Base-by-base conservation (phyloP, 495 filamentous ascomycete species). In the Penicillium waksmanii region DNA sequence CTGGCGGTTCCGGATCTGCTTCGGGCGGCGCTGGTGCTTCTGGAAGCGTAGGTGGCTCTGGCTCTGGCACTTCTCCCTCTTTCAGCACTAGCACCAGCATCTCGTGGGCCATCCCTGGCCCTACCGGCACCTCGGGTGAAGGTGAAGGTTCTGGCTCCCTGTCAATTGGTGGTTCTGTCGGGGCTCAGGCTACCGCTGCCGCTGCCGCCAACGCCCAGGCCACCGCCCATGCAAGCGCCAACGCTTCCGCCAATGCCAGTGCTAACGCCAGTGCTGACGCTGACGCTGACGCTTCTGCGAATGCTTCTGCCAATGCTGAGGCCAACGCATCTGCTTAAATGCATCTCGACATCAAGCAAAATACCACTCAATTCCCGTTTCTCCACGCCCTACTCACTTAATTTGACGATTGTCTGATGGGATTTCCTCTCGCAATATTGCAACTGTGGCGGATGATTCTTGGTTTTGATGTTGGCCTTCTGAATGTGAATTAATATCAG, bases 1-100 rank as follows among this genome's bases (percentile, higher is more conserved):
- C n/a, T 58, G 35, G 61, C 61, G 44, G 59, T 61, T 61, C 59
- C 59, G 54, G 54, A 61, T 61, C 59, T 61, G 59, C 47, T 57
- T 33, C 51, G 43, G 33, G 40, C 53, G 57, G 44, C 38, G n/a
- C 48, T 52, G 38, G 55, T 11, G 43, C 57, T 43, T 59, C 61
- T 59, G 56, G 55, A 12, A 42, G 47, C 40, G 15, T 49, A 54
- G 53, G 44, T 10, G 35, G 47, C 7, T 46, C 59, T 31, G 59
- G 54, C 21, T 53, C 59, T 23, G 59, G 53, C 6, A 47, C 53
- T 53, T 49, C 53, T 19, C 53, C 53, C 2, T 53, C 53, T 17
- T 62, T 52, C 51, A 57, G 54, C 54, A 62, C 59, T 36, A 57
- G 59, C 49, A 38, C 56, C 38, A 53, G 59, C 31, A 33, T 56